Percentiles rank a stretch among this genome's conserved stretches.
These are phyloP conservation scores for Diospyros lotus DNA, from an alignment of 148 eudicot species.

Conservation along the genomic window DNA sequence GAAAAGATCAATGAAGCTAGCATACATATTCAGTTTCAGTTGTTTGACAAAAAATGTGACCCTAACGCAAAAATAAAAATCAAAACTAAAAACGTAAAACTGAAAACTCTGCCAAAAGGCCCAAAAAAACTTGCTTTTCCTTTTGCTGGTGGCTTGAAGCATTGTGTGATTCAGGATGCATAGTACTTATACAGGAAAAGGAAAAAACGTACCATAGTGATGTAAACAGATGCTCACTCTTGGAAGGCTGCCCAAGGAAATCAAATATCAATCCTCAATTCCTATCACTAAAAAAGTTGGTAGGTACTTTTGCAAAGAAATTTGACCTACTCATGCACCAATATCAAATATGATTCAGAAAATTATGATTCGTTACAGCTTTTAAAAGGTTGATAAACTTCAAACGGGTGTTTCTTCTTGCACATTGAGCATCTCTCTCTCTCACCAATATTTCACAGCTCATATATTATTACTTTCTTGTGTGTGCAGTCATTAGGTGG, in stretches of 20 bases:
- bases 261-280: background rate
- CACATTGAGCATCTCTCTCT: background rate
- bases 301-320: too few species aligned
- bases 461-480: background rate
- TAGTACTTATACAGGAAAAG: background rate
- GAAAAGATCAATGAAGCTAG: too few species aligned
- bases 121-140: background rate
- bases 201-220: background rate
- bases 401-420: background rate
- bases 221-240: background rate
- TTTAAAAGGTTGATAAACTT: background rate
- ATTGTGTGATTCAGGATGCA: background rate
- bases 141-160: background rate
- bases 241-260: background rate
- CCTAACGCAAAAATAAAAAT: too few species aligned
- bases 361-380: background rate
- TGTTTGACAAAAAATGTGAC: too few species aligned
- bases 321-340: background rate
- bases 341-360: background rate
- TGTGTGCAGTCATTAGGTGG: slow-evolving; percentile 76
- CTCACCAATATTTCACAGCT: background rate
- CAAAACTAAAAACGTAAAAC: too few species aligned
- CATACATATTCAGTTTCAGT: too few species aligned
- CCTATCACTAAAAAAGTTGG: background rate
- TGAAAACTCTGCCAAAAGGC: too few species aligned